Conservation (phyloP, 1,284 basidiomycete species). For the Naganishia sp. region DNA sequence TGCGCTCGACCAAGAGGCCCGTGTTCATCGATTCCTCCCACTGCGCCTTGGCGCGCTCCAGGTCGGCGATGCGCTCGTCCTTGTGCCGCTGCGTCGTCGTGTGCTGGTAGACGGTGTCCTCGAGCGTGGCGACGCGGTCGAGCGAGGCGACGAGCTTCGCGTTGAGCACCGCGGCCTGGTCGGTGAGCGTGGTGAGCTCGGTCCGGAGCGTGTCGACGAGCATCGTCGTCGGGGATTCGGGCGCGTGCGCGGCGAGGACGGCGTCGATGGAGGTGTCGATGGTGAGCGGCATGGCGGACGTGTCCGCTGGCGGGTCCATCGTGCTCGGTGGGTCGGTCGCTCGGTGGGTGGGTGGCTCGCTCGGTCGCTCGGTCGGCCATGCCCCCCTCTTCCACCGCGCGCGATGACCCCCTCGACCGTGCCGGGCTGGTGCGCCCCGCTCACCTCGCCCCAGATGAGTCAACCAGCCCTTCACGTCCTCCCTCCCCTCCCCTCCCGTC, state of each 20-base stretch:
- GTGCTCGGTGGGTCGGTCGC: slow-evolving; percentile 1
- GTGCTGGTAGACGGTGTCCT: slow-evolving; percentile 68
- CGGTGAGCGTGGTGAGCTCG: slow-evolving; percentile 81
- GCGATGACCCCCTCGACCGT: too few relatives aligned
- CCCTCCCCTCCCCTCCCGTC: neutral
- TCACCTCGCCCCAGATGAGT: neutral
- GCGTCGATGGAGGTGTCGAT: neutral
- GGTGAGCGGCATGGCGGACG: neutral
- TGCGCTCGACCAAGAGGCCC: slow-evolving; percentile 87
- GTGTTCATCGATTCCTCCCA: slow-evolving; percentile 60
- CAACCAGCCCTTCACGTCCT: neutral
- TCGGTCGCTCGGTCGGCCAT: neutral
- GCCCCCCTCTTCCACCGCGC: neutral
- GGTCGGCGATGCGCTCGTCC: slow-evolving; percentile 71
- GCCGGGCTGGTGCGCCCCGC: slow-evolving; percentile 4
- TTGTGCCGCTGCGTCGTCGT: slow-evolving; percentile 64
- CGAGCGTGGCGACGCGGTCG: slow-evolving; percentile 86
- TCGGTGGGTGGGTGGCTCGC: neutral
- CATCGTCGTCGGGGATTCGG: slow-evolving; percentile 52
- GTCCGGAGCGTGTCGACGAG: slow-evolving; percentile 73
- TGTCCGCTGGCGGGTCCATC: neutral
- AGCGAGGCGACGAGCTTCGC: slow-evolving; percentile 88
- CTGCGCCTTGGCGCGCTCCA: slow-evolving; percentile 58
- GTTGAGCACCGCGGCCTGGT: slow-evolving; percentile 88
- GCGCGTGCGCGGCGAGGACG: slow-evolving; percentile 38